Percentiles rank a stretch among this genome's conserved stretches.
phyloP scores from a whole-genome alignment of 345 rosid species.

The Populus pruinosa region DNA sequence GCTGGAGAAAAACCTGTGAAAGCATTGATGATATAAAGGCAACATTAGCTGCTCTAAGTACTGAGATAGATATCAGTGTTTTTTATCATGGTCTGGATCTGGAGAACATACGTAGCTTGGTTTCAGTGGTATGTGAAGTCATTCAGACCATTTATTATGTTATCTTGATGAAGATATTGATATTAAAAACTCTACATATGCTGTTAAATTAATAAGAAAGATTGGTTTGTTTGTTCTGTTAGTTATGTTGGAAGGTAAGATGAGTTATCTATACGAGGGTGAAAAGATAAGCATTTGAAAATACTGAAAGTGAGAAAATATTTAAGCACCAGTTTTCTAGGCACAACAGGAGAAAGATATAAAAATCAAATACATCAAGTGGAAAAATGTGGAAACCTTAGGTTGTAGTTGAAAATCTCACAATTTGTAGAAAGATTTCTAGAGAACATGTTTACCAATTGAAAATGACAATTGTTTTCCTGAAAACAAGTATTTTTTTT shows the following conservation, averaged over 20 bases:
- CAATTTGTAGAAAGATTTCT: background rate
- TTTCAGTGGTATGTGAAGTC: constrained; percentile 68
- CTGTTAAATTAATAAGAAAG: background rate
- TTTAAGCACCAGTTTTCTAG: background rate
- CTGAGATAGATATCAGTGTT: constrained; percentile 79
- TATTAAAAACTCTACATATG: background rate
- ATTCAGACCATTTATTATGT: background rate
- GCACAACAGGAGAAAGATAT: background rate
- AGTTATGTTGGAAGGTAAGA: constrained; percentile 3
- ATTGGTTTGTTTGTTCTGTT: background rate
- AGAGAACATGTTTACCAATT: background rate
- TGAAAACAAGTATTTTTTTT: background rate
- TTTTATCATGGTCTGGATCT: constrained; percentile 82
- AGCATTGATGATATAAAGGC: constrained; percentile 75
- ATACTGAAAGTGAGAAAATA: background rate
- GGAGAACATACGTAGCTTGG: constrained; percentile 56
- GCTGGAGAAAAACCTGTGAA: constrained; percentile 97
- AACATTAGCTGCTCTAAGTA: constrained; percentile 68
- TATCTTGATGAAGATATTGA: background rate
- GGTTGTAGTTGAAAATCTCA: background rate
- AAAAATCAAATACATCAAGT: background rate
- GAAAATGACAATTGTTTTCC: background rate
- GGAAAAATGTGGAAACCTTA: background rate
- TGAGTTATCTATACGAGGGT: background rate
- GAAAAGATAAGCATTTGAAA: background rate